Conservation (phyloP, 2,329 filamentous ascomycete species). For the Calycina herbarum region DNA sequence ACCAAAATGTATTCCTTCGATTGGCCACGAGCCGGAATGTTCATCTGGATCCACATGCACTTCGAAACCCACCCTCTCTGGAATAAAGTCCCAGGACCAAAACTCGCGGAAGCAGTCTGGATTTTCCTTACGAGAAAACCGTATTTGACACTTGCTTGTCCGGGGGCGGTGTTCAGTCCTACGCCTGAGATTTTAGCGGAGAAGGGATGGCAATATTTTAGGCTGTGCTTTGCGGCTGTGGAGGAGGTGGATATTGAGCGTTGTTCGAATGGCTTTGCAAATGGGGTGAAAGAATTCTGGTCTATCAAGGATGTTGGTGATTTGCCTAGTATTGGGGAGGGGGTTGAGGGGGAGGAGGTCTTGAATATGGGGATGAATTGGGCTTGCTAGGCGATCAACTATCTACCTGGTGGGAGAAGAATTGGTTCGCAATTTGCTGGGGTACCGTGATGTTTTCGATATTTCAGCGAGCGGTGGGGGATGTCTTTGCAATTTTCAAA, state of each 20-base stretch:
- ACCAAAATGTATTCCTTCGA: slow-evolving; percentile 72
- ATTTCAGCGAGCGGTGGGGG: background rate
- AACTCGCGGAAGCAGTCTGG: slow-evolving; percentile 67
- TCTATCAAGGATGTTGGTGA: slow-evolving; percentile 64
- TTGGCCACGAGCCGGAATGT: slow-evolving; percentile 89
- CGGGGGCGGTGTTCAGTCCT: slow-evolving; percentile 73
- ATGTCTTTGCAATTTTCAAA: background rate
- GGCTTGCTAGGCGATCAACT: slow-evolving; percentile 26
- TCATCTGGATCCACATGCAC: slow-evolving; percentile 76
- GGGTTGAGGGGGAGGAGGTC: slow-evolving; percentile 20
- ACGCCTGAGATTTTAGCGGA: slow-evolving; percentile 56
- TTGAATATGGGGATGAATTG: slow-evolving; percentile 28
- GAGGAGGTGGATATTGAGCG: slow-evolving; percentile 66
- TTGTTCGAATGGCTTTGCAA: slow-evolving; percentile 63
- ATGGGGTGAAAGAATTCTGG: slow-evolving; percentile 75
- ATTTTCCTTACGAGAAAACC: slow-evolving; percentile 68
- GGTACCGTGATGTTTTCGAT: background rate
- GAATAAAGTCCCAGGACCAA: slow-evolving; percentile 50
- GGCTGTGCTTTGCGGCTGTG: slow-evolving; percentile 85
- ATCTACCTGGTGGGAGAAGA: background rate
- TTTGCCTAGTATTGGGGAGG: slow-evolving; percentile 52
- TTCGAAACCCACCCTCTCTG: slow-evolving; percentile 74
- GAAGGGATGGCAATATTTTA: slow-evolving; percentile 69
- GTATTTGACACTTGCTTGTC: slow-evolving; percentile 67
- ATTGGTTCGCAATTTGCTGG: background rate